These are phyloP conservation scores for Salix dunnii DNA, from an alignment of 345 rosid species.

Conservation along the genomic window DNA sequence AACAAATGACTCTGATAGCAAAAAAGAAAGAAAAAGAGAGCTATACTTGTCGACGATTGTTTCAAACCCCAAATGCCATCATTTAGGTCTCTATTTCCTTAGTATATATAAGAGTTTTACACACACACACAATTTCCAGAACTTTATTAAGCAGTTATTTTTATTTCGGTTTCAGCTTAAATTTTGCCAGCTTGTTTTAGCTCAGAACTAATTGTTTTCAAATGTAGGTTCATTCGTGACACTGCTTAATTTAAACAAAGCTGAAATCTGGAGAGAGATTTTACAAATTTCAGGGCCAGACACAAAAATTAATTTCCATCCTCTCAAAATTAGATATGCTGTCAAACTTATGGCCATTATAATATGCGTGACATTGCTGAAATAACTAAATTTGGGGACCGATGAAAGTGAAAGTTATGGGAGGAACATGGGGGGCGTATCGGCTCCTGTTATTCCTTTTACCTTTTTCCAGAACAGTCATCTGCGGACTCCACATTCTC, in stretches of 20 bases:
- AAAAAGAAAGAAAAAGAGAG: too few relatives aligned
- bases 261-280: background rate
- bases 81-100: too few relatives aligned
- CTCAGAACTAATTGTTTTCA: background rate
- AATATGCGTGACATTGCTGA: background rate
- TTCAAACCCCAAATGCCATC: too few relatives aligned
- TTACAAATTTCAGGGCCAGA: background rate
- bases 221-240: background rate
- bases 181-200: background rate
- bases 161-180: too few relatives aligned
- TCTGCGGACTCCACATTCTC: slow-evolving; percentile 42
- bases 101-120: too few relatives aligned
- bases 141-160: too few relatives aligned
- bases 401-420: slow-evolving; percentile 46
- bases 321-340: background rate
- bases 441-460: slow-evolving; percentile 30
- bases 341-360: background rate
- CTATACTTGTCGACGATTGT: too few relatives aligned
- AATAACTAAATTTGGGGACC: slow-evolving; percentile 29
- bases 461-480: slow-evolving; percentile 38
- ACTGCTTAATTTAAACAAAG: background rate
- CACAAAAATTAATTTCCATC: background rate
- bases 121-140: too few relatives aligned
- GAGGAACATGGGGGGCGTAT: slow-evolving; percentile 46
- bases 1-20: too few relatives aligned